Percentiles rank a stretch among this genome's conserved stretches.
phyloP scores from a whole-genome alignment of 768 basidiomycete genomes.

The Tulasnella sp. region DNA sequence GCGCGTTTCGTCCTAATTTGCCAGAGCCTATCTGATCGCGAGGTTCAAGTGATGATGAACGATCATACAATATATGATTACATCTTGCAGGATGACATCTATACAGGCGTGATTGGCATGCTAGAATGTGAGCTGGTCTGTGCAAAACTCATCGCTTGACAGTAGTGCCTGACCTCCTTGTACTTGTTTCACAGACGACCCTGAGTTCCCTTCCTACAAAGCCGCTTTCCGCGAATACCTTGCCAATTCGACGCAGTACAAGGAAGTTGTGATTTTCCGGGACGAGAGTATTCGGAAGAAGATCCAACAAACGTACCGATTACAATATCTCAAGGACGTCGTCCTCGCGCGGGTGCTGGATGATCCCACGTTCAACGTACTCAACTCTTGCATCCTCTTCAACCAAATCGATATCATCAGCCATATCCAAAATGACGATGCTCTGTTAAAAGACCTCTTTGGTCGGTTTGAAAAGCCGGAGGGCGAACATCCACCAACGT shows the following conservation, averaged over 20 bases:
- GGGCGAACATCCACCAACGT: not conserved
- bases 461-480: conserved; percentile 41
- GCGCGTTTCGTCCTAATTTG: conserved; percentile 24
- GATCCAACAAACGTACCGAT: conserved; percentile 92
- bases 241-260: conserved; percentile 66
- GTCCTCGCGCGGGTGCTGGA: conserved; percentile 90
- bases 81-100: conserved; percentile 83
- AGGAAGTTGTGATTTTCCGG: conserved; percentile 75
- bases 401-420: conserved; percentile 97
- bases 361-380: conserved; percentile 91
- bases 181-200: conserved; percentile 55
- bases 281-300: conserved; percentile 67
- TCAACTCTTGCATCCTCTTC: conserved; percentile 96
- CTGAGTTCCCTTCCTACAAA: conserved; percentile 92
- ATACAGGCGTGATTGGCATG: conserved; percentile 88
- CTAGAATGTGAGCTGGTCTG: conserved; percentile 81
- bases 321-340: conserved; percentile 96
- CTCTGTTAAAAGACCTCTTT: conserved; percentile 69
- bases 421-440: conserved; percentile 66
- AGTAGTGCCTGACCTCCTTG: conserved; percentile 17
- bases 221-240: conserved; percentile 95
- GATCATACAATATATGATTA: conserved; percentile 92
- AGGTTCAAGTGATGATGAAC: conserved; percentile 68
- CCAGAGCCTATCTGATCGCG: not conserved
- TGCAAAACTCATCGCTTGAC: not conserved